Base-by-base conservation (phyloP, 192 early-diverging fungal genomes). In the Lunasporangiospora selenospora region DNA sequence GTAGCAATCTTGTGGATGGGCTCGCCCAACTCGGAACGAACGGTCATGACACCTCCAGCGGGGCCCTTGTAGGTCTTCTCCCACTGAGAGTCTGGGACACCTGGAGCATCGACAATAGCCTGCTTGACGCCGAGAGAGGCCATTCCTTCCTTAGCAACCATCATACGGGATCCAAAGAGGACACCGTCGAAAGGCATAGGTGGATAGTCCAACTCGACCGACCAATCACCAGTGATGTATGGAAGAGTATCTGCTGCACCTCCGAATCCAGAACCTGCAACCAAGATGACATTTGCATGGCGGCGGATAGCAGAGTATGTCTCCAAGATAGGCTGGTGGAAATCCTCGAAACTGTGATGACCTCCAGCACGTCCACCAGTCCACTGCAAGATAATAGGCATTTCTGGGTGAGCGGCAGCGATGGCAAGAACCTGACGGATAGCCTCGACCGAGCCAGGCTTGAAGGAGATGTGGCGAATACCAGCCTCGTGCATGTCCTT, bases 131-230 rank as follows among this genome's bases (percentile, higher is more conserved):
- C 87, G 2, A 66, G 79, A 21, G 91, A 92, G 3, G 95, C 89
- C 34, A 85, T 75, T 40, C 86, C 87, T 77, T 98, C 95, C 69
- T 92, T 90, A 43, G 95, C 90, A 31, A 95, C 93, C 93, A 98
- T 95, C 50, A 97, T 85, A 55, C 93, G 92, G n/a, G 95, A 97
- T n/a, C 92, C 96, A 53, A 98, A 89, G 50, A 98, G 78, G 27
- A 97, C 80, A 78, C 95, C 96, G 66, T 98, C 96, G 65, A 94
- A 92, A 3, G 96, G 96, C 96, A 98, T 98, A 36, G 94, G 89
- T 10, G 93, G 88, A 54, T 85, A 87, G 46, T 88, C 93, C 63
- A 88, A 93, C 44, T 80, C 69, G 26, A 75, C 55, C 62, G 87
- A 85, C 96, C 96, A 98, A 40, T 98, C 92, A 63, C 96, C 96